phyloP scores from a whole-genome alignment of 805 yeast genomes.

The Tetrapisispora iriomotensis region DNA sequence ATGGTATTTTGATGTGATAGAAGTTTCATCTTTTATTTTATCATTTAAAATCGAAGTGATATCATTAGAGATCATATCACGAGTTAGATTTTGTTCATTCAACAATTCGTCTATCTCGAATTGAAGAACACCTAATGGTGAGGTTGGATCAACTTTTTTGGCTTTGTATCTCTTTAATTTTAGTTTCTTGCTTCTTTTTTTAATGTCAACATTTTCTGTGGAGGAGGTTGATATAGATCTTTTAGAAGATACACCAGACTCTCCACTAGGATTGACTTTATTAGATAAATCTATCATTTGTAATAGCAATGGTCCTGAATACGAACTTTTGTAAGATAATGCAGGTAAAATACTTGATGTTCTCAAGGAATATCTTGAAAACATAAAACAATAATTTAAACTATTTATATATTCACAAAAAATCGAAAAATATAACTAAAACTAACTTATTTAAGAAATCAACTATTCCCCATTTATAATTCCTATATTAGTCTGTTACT shows the following conservation, averaged over 20 bases:
- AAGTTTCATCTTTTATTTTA: constrained; percentile 24
- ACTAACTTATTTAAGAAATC: no score
- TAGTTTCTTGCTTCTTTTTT: constrained; percentile 25
- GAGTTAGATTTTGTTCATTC: constrained; percentile 32
- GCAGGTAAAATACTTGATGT: no score
- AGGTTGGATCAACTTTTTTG: constrained; percentile 61
- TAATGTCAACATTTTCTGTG: constrained; percentile 1
- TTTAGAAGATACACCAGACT: background rate
- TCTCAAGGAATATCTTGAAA: no score
- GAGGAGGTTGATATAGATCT: constrained; percentile 1
- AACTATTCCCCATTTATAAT: no score
- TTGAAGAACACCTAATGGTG: constrained; percentile 71
- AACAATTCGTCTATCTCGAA: constrained; percentile 60
- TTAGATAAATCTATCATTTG: no score
- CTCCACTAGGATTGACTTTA: background rate
- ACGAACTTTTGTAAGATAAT: no score
- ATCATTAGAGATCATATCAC: constrained; percentile 50
- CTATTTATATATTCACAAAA: no score
- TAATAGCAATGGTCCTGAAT: no score
- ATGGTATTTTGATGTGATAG: constrained; percentile 40
- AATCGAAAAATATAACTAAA: no score
- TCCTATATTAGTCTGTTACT: no score
- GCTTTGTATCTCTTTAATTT: constrained; percentile 46
- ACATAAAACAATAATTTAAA: no score
- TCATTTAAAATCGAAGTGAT: constrained; percentile 57